Conservation (phyloP, 108 stramenopile genomes). For the Hondaea fermentalgiana region DNA sequence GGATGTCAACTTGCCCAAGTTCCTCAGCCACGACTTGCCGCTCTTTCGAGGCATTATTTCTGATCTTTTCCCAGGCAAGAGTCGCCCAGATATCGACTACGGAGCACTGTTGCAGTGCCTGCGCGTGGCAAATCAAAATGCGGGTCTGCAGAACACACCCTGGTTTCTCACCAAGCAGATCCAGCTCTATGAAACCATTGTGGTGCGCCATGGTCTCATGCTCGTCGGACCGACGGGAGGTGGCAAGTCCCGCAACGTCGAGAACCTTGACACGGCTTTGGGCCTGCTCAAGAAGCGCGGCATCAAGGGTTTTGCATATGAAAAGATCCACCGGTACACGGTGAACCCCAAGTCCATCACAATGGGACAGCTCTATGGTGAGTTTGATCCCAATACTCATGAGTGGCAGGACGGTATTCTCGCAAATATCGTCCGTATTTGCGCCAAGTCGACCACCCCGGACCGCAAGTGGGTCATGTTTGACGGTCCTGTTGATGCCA, state of each 20-base stretch:
- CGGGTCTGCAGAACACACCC: conserved; percentile 28
- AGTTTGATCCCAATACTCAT: conserved; percentile 53
- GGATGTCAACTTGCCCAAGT: conserved; percentile 64
- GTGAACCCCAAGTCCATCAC: conserved; percentile 60
- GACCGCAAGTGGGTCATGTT: conserved; percentile 54
- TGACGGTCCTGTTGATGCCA: conserved; percentile 58
- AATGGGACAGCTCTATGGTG: conserved; percentile 58
- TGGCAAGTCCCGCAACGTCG: conserved; percentile 45
- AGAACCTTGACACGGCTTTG: conserved; percentile 37
- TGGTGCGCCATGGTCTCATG: conserved; percentile 54
- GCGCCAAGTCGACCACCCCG: conserved; percentile 35
- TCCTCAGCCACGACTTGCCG: conserved; percentile 59
- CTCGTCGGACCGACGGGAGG: conserved; percentile 56
- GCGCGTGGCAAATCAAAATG: conserved; percentile 33
- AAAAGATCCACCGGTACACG: conserved; percentile 39
- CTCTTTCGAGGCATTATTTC: conserved; percentile 58
- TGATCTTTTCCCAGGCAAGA: conserved; percentile 53
- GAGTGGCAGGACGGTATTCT: conserved; percentile 59
- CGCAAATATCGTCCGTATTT: conserved; percentile 38
- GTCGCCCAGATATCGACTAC: conserved; percentile 50
- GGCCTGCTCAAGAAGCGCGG: conserved; percentile 30
- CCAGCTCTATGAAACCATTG: conserved; percentile 57
- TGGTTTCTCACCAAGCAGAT: conserved; percentile 27
- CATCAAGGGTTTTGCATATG: conserved; percentile 42
- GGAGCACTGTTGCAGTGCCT: conserved; percentile 33